phyloP scores from a whole-genome alignment of 2,329 filamentous ascomycete species.

The Alternaria alternata region DNA sequence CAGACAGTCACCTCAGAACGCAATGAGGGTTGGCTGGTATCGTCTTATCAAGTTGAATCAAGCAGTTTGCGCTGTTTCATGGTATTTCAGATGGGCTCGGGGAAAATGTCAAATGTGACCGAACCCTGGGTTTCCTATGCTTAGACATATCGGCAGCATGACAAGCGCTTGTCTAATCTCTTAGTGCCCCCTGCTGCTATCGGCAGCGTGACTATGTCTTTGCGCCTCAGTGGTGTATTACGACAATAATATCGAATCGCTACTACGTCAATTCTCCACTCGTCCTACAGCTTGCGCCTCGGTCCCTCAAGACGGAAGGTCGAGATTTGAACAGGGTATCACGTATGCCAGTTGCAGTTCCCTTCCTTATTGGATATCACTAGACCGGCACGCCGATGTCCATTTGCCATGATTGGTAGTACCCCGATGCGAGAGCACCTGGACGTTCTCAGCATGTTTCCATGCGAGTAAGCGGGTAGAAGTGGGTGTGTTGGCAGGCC shows the following conservation, averaged over 20 bases:
- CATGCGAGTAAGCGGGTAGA: conserved; percentile 12
- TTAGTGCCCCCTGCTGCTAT: conserved; percentile 11
- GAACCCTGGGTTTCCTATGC: conserved; percentile 9
- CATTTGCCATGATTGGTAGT: conserved; percentile 11
- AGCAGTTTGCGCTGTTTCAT: background rate
- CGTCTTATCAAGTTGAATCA: background rate
- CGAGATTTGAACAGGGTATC: conserved; percentile 10
- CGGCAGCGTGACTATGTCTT: conserved; percentile 13
- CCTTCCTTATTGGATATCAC: conserved; percentile 18
- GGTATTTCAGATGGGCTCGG: background rate
- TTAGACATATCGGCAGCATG: conserved; percentile 19
- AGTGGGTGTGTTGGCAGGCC: conserved; percentile 27
- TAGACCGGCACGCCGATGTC: conserved; percentile 6
- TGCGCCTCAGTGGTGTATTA: conserved; percentile 16
- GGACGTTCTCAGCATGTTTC: conserved; percentile 21
- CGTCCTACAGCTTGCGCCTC: conserved; percentile 11
- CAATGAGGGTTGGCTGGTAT: background rate
- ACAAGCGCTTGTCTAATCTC: conserved; percentile 17
- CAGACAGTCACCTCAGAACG: background rate
- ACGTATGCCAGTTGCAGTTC: conserved; percentile 19
- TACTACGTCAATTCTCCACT: conserved; percentile 16
- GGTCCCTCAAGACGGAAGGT: conserved; percentile 30
- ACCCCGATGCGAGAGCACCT: conserved; percentile 7
- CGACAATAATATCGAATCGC: conserved; percentile 14
- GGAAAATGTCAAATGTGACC: background rate